A percentile compares a stretch with the other conserved stretches of the same genome.
Conservation (phyloP, 345 rosid genomes). For the Camelina laxa region DNA sequence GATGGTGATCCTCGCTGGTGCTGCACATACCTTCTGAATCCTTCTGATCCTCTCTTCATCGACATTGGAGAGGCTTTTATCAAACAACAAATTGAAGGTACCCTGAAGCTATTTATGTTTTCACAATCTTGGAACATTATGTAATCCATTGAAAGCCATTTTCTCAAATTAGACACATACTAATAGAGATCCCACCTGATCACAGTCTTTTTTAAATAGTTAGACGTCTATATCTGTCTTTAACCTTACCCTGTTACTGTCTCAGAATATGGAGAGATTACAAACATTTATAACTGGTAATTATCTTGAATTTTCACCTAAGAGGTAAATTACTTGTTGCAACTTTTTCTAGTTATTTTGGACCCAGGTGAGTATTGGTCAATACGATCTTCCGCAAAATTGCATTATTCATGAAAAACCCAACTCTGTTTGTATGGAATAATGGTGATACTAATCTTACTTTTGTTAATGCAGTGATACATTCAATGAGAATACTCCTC, state of each 20-base stretch:
- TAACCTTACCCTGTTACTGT: conserved; percentile 24
- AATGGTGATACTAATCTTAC: conserved; percentile 3
- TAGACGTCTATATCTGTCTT: background rate
- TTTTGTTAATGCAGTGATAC: conserved; percentile 69
- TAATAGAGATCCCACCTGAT: conserved; percentile 19
- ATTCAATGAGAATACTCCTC: conserved; percentile 93
- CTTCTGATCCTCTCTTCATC: conserved; percentile 85
- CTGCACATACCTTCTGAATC: conserved; percentile 92
- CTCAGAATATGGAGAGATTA: conserved; percentile 95
- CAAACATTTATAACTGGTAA: conserved; percentile 96
- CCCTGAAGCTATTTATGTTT: conserved; percentile 25
- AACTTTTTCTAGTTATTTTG: background rate
- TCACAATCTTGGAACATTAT: conserved; percentile 9
- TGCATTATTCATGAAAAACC: background rate
- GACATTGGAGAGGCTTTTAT: conserved; percentile 90
- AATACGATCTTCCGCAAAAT: background rate
- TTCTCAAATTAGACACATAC: conserved; percentile 2
- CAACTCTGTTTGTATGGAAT: background rate
- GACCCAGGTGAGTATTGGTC: background rate
- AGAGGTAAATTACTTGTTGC: conserved; percentile 2
- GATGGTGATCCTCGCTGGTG: conserved; percentile 88
- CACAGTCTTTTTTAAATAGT: conserved; percentile 19
- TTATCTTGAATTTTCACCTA: conserved; percentile 25
- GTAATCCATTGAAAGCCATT: conserved; percentile 3
- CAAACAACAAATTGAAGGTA: conserved; percentile 75